Evolutionary conservation across 129 eudicot species (phyloP).

Genomic region (Apium graveolens): DNA sequence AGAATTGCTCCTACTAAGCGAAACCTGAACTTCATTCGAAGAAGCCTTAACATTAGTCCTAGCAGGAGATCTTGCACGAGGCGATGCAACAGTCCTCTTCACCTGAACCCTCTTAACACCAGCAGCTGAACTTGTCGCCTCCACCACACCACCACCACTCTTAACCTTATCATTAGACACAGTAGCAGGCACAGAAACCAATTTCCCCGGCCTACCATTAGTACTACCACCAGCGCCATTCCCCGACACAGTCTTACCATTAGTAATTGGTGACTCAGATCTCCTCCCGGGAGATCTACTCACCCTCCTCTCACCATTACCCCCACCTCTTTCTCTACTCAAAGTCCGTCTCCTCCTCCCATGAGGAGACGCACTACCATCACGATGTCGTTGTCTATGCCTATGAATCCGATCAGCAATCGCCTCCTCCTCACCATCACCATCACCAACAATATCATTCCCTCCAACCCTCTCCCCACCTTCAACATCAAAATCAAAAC

Average conservation of each 20-base stretch:
- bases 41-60: constrained; percentile 22
- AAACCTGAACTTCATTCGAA: constrained; percentile 23
- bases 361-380: constrained; percentile 37
- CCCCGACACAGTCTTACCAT: constrained; percentile 6
- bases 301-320: constrained; percentile 64
- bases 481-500: constrained; percentile 61
- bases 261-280: constrained; percentile 65
- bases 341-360: constrained; percentile 60
- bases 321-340: constrained; percentile 50
- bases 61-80: constrained; percentile 77
- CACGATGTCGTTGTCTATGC: constrained; percentile 42
- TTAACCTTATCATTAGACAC: constrained; percentile 44
- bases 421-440: constrained; percentile 31
- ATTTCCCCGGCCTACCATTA: constrained; percentile 60
- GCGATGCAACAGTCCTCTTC: constrained; percentile 70
- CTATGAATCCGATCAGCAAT: constrained; percentile 40
- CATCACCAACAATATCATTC: constrained; percentile 1
- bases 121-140: constrained; percentile 1
- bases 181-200: constrained; percentile 98
- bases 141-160: constrained; percentile 34
- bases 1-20: constrained; percentile 78
- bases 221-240: constrained; percentile 12
- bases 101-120: constrained; percentile 48
- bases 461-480: constrained; percentile 12
- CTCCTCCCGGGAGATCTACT: constrained; percentile 93